These are phyloP conservation scores for Exsudoporus frostii DNA, from an alignment of 768 basidiomycete genomes.

Conservation along the genomic window DNA sequence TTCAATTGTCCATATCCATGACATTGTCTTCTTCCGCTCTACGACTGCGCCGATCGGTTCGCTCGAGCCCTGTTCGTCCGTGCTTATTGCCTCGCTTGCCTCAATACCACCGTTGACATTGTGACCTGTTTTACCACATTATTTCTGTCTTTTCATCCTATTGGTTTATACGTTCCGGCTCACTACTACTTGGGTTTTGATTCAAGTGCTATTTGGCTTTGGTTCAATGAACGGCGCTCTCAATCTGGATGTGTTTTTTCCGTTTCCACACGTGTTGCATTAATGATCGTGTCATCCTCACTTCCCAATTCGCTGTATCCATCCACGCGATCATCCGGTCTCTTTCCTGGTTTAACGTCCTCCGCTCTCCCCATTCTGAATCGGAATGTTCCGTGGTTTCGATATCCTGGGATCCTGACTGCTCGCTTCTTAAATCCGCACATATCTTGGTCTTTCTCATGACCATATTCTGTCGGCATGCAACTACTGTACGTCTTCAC, in stretches of 20 bases:
- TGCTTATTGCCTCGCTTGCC: not conserved
- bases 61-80: not conserved
- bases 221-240: constrained; percentile 1
- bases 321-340: not conserved
- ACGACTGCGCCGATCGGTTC: not conserved
- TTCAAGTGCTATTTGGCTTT: not conserved
- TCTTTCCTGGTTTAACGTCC: not conserved
- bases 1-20: not conserved
- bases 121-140: not conserved
- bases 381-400: not conserved
- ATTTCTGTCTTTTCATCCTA: not conserved
- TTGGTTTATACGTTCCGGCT: not conserved
- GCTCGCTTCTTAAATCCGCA: not conserved
- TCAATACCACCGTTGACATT: not conserved
- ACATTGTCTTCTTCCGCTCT: not conserved
- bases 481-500: constrained; percentile 7
- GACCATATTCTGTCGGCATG: not conserved
- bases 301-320: not conserved
- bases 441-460: not conserved
- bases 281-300: not conserved
- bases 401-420: not conserved
- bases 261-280: not conserved
- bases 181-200: not conserved
- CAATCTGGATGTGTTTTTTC: not conserved
- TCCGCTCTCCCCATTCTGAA: not conserved